Conservation (phyloP, 352 stramenopile genomes). For the Phytopythium sindhum region DNA sequence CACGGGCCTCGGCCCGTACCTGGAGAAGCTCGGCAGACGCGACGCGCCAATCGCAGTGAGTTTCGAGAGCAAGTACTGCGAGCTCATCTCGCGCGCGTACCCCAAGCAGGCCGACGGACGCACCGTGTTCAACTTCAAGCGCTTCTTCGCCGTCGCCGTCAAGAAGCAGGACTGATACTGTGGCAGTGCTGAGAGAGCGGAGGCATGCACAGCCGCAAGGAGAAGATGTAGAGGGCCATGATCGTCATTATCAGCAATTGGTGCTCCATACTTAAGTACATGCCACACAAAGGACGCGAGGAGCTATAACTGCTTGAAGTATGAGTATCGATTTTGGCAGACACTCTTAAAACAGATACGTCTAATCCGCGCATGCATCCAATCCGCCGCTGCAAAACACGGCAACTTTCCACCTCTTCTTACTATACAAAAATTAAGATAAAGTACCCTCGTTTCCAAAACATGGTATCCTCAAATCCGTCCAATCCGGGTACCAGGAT, state of each 20-base stretch:
- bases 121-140: slow-evolving; percentile 67
- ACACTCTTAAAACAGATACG: background rate
- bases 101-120: slow-evolving; percentile 48
- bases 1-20: slow-evolving; percentile 52
- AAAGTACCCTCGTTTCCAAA: background rate
- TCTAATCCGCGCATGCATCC: background rate
- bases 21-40: slow-evolving; percentile 43
- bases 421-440: background rate
- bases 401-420: background rate
- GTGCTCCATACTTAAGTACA: too few relatives aligned
- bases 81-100: slow-evolving; percentile 53
- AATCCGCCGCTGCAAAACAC: background rate
- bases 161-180: slow-evolving; percentile 23
- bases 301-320: background rate
- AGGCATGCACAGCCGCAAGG: too few relatives aligned
- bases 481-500: background rate
- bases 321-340: background rate
- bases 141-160: slow-evolving; percentile 62
- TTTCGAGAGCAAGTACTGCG: slow-evolving; percentile 55
- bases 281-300: too few relatives aligned
- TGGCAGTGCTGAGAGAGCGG: too few relatives aligned
- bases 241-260: too few relatives aligned
- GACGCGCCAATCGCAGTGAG: slow-evolving; percentile 15
- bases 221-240: background rate
- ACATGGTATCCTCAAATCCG: background rate